Base-by-base conservation (phyloP, 805 yeast species). In the Geotrichum ghanense region DNA sequence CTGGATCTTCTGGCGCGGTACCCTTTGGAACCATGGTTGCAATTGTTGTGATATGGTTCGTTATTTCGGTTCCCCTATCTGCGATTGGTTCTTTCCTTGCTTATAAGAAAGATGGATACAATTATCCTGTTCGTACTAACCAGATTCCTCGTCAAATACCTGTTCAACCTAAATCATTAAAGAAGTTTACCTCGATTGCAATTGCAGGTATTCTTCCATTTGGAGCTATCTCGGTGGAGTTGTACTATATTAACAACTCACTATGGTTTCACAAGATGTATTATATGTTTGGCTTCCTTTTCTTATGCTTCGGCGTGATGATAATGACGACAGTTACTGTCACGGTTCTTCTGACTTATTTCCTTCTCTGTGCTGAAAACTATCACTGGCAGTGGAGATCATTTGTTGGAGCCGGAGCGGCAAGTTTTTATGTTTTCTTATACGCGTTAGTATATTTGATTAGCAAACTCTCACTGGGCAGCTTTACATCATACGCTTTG, bases 381-480 rank as follows among this genome's bases (percentile, higher is more conserved):
- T 89, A 94, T 71, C 79, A 80, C 64, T 92, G 98, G 98, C 97
- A 90, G 61, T 92, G 98, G 98, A 79, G 89, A 64, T 78, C 95
- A 2, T 67, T 85, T 56, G 76, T 83, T 57, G 75, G 87, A 50
- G 85, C 95, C 22, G 97, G 95, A 40, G 94, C 97, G 25, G 82
- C 95, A 62, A 75, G 95, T 0, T 55, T 81, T 46, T 92, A 90
- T 62, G 81, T 89, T 39, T 86, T 88, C 66, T 54, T 86, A 43
- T 95, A 92, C 65, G 80, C 97, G 2, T 68, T 88, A 49, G 69
- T 83, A 53, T 69, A 64, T 56, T 56, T 65, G 56, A 24, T 55
- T 24, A 55, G 60, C 43, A 59, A 64, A 56, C 74, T 90, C 57
- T 75, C 87, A 21, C 68, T 89, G 43, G 83, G 80, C 40, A 94